A percentile compares a stretch with the other conserved stretches of the same genome.
These are phyloP conservation scores for Leishmania tarentolae DNA, from an alignment of 208 protist species.

Conservation along the genomic window DNA sequence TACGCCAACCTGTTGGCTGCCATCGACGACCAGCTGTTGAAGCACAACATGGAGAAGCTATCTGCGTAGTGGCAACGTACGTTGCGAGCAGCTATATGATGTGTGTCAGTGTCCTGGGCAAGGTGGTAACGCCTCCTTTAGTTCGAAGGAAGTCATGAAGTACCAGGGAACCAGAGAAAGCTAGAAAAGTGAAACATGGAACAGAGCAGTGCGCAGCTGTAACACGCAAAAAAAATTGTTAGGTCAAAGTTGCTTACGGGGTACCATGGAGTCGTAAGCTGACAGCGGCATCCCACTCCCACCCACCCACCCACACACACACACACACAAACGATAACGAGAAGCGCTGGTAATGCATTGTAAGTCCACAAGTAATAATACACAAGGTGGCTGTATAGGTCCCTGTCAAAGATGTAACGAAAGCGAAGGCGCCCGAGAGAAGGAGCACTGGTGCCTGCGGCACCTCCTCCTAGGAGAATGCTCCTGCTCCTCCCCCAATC, in stretches of 20 bases:
- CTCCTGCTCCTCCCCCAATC: neutral
- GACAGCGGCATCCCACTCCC: neutral
- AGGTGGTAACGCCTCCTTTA: neutral
- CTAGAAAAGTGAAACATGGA: neutral
- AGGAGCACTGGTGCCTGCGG: neutral
- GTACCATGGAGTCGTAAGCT: neutral
- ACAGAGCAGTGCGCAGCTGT: neutral
- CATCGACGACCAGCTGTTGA: constrained; percentile 57
- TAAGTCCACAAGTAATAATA: neutral
- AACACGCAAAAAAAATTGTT: neutral
- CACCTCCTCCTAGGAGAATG: neutral
- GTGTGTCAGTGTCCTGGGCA: neutral
- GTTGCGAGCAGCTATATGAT: neutral
- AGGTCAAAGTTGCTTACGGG: neutral
- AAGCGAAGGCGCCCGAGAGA: neutral
- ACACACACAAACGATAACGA: neutral
- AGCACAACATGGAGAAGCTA: constrained; percentile 58
- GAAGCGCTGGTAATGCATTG: neutral
- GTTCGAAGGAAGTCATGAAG: neutral
- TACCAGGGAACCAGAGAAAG: neutral
- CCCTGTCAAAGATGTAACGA: neutral
- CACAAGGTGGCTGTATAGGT: neutral
- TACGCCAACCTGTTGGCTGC: constrained; percentile 59
- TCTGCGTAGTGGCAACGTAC: constrained; percentile 8
- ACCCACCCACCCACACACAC: no score